These are phyloP conservation scores for Euclidium syriacum DNA, from an alignment of 345 rosid genomes.

Conservation along the genomic window DNA sequence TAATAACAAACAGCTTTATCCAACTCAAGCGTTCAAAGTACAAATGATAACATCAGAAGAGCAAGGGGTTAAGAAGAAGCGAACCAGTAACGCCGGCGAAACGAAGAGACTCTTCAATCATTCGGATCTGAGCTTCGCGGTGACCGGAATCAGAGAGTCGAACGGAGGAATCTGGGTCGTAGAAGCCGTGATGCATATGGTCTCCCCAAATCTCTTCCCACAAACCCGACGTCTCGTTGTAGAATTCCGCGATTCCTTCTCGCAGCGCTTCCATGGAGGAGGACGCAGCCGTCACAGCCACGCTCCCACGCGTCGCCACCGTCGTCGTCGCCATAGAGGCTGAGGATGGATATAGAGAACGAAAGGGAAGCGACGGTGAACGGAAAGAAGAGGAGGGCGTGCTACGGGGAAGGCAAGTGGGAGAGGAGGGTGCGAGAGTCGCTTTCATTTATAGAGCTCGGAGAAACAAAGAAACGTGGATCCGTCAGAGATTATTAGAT, in stretches of 20 bases:
- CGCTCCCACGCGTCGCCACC: background rate
- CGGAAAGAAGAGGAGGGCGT: background rate
- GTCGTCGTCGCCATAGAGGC: constrained; percentile 1
- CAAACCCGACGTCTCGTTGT: constrained; percentile 74
- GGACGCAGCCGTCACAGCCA: constrained; percentile 6
- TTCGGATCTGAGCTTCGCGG: constrained; percentile 72
- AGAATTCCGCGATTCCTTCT: constrained; percentile 74
- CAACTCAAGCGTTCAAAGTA: background rate
- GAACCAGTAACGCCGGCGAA: constrained; percentile 64
- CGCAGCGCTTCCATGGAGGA: constrained; percentile 25
- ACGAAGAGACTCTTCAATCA: constrained; percentile 80
- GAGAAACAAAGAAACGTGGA: background rate
- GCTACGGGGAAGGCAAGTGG: background rate
- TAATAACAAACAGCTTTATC: too few relatives aligned
- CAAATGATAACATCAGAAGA: background rate
- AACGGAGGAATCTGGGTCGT: constrained; percentile 39
- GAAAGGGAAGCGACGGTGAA: background rate
- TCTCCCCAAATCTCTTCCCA: constrained; percentile 98
- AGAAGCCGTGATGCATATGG: constrained; percentile 97
- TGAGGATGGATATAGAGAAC: background rate
- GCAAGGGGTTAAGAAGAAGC: background rate
- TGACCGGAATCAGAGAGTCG: constrained; percentile 46
- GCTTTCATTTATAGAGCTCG: constrained; percentile 12
- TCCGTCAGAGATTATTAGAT: background rate
- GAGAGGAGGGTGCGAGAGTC: constrained; percentile 6